These are phyloP conservation scores for Trametes sp. DNA, from an alignment of 1,284 basidiomycete genomes.

Conservation along the genomic window DNA sequence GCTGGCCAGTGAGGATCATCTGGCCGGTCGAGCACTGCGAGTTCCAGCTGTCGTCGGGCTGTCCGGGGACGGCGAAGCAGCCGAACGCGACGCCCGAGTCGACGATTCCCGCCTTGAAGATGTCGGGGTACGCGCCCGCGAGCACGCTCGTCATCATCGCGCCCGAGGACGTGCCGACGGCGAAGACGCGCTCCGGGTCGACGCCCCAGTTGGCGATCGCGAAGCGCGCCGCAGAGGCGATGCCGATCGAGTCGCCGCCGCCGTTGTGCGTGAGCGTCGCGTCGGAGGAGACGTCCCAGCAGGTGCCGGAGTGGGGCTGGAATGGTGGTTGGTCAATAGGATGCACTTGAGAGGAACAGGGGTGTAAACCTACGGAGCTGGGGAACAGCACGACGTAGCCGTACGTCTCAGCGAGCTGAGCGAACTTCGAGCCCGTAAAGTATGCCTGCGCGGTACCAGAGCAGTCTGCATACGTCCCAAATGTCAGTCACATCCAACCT, in stretches of 20 bases:
- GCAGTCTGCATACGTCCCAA: conserved; percentile 43
- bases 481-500: not conserved
- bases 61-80: conserved; percentile 56
- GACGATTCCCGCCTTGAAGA: conserved; percentile 57
- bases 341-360: conserved; percentile 40
- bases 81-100: conserved; percentile 63
- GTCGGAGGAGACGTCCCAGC: conserved; percentile 62
- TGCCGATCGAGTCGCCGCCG: conserved; percentile 61
- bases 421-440: conserved; percentile 57
- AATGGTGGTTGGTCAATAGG: not conserved
- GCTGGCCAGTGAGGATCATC: conserved; percentile 52
- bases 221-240: conserved; percentile 56
- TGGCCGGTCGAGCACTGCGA: conserved; percentile 49
- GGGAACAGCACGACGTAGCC: conserved; percentile 57
- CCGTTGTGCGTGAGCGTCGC: conserved; percentile 61
- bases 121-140: conserved; percentile 60
- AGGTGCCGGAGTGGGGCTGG: conserved; percentile 53
- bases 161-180: conserved; percentile 60
- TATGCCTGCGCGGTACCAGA: conserved; percentile 58
- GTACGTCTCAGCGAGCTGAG: conserved; percentile 55
- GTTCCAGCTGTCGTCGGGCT: conserved; percentile 54
- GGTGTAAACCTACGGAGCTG: conserved; percentile 58
- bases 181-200: conserved; percentile 54
- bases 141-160: conserved; percentile 71
- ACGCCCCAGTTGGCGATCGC: conserved; percentile 58